Percentiles rank a stretch among this genome's conserved stretches.
phyloP scores from a whole-genome alignment of 768 basidiomycete species.

The Boletus vinaceobasis region DNA sequence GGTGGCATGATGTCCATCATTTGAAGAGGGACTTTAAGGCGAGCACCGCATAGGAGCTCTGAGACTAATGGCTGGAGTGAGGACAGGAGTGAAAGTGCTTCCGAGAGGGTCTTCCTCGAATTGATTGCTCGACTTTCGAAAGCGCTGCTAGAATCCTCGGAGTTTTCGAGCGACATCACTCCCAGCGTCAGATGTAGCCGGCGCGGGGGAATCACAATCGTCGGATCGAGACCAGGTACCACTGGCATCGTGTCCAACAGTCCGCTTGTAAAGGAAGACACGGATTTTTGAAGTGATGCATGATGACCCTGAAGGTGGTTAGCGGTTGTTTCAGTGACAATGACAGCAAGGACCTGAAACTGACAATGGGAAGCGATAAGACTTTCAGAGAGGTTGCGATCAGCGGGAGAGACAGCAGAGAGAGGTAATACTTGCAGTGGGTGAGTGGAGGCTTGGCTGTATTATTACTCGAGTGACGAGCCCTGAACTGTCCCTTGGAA shows the following conservation, averaged over 20 bases:
- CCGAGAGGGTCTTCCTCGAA: conserved; percentile 32
- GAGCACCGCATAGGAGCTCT: conserved; percentile 34
- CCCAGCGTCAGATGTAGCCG: conserved; percentile 75
- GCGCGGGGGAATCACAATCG: conserved; percentile 52
- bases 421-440: conserved; percentile 21
- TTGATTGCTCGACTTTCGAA: neutral
- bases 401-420: neutral
- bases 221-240: conserved; percentile 52
- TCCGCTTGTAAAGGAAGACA: conserved; percentile 37
- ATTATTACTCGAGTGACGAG: neutral
- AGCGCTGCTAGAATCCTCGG: neutral
- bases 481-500: conserved; percentile 3
- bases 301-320: conserved; percentile 39
- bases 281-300: conserved; percentile 30
- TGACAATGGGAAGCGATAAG: conserved; percentile 30
- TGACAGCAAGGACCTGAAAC: conserved; percentile 27
- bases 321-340: conserved; percentile 6
- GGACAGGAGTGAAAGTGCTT: conserved; percentile 43
- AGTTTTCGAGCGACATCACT: conserved; percentile 56
- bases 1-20: conserved; percentile 50
- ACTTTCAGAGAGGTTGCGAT: conserved; percentile 16
- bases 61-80: conserved; percentile 39
- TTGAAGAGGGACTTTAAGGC: conserved; percentile 42
- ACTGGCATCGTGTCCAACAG: conserved; percentile 24
- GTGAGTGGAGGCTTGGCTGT: conserved; percentile 16